phyloP scores from a whole-genome alignment of 2,329 filamentous ascomycete genomes.

The Fusarium solani-melongenae region DNA sequence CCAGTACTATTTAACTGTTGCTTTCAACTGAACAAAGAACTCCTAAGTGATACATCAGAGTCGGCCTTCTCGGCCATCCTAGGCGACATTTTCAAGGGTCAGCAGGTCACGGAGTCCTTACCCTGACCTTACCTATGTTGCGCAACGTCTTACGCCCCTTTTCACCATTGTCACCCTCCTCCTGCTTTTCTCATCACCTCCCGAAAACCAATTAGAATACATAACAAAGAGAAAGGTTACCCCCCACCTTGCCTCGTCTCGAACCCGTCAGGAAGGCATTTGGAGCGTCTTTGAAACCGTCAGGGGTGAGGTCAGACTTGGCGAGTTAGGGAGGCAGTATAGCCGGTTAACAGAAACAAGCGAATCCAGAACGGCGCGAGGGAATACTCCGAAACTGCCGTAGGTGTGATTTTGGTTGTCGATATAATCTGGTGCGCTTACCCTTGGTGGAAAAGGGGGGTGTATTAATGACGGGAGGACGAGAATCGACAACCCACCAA shows the following conservation, averaged over 20 bases:
- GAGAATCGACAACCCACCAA: conserved; percentile 41
- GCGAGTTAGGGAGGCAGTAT: conserved; percentile 12
- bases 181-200: conserved; percentile 23
- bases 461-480: conserved; percentile 34
- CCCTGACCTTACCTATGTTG: conserved; percentile 64
- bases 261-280: conserved; percentile 10
- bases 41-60: conserved; percentile 43
- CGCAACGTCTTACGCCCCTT: conserved; percentile 27
- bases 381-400: neutral
- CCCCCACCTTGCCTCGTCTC: conserved; percentile 35
- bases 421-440: conserved; percentile 25
- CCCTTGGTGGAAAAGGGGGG: conserved; percentile 35
- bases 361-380: neutral
- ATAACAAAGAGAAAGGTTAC: conserved; percentile 39
- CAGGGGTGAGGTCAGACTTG: conserved; percentile 6
- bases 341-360: neutral
- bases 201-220: conserved; percentile 45
- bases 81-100: conserved; percentile 39
- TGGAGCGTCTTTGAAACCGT: neutral
- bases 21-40: conserved; percentile 25
- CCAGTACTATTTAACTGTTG: conserved; percentile 8
- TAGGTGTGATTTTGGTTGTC: conserved; percentile 8
- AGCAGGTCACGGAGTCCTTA: conserved; percentile 59
- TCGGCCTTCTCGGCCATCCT: conserved; percentile 30
- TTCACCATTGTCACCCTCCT: conserved; percentile 19